These are phyloP conservation scores for Paramecium sonneborni DNA, from an alignment of 73 alveolate genomes.

Conservation along the genomic window DNA sequence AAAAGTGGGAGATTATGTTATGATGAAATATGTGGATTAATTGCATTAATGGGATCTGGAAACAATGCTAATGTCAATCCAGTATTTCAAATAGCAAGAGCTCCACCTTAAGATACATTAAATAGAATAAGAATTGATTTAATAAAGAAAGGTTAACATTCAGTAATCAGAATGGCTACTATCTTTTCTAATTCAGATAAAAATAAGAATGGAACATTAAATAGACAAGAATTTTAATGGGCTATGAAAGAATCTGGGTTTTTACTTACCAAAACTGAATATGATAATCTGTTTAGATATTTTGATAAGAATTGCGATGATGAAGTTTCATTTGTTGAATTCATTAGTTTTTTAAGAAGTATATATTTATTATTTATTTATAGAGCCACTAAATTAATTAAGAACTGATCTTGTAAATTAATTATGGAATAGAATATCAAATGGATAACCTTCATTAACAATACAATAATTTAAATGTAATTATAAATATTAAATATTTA, in stretches of 20 bases:
- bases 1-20: constrained; percentile 80
- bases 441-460: not conserved
- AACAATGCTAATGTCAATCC: constrained; percentile 87
- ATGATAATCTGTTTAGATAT: constrained; percentile 76
- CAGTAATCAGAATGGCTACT: constrained; percentile 72
- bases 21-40: constrained; percentile 78
- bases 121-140: constrained; percentile 73
- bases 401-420: constrained; percentile 3
- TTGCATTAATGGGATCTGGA: constrained; percentile 87
- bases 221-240: constrained; percentile 77
- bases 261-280: constrained; percentile 73
- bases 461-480: not conserved
- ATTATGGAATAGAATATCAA: not conserved
- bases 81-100: constrained; percentile 75
- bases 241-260: constrained; percentile 81
- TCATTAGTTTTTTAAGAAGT: constrained; percentile 62
- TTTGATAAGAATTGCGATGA: constrained; percentile 78
- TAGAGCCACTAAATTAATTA: not conserved
- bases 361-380: not conserved
- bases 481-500: not conserved
- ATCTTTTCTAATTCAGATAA: constrained; percentile 68
- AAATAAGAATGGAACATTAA: constrained; percentile 62
- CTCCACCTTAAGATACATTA: constrained; percentile 72
- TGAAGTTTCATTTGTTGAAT: constrained; percentile 63
- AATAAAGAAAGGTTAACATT: constrained; percentile 76